These are phyloP conservation scores for Blastobotrys americana DNA, from an alignment of 805 yeast species.

Conservation along the genomic window DNA sequence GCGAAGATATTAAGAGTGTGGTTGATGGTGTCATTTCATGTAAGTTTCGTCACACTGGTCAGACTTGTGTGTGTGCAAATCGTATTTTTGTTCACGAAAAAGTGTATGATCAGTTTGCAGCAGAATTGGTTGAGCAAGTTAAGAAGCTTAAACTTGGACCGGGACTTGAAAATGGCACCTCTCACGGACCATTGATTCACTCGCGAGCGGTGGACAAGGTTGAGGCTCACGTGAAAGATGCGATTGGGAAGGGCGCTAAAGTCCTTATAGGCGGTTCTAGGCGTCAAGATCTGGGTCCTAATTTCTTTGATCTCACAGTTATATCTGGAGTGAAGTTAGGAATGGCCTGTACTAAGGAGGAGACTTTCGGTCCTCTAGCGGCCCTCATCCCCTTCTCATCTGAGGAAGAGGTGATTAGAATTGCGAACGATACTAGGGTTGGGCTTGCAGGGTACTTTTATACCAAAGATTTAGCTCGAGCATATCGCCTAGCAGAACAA, in stretches of 20 bases:
- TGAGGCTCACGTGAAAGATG: conserved; percentile 55
- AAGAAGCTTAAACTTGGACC: conserved; percentile 46
- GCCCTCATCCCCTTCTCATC: conserved; percentile 57
- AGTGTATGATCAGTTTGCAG: conserved; percentile 56
- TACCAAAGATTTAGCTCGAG: conserved; percentile 46
- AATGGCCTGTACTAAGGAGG: conserved; percentile 57
- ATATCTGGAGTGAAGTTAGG: conserved; percentile 50
- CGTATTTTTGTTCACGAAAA: conserved; percentile 58
- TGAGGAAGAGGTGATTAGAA: conserved; percentile 54
- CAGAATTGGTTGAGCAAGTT: conserved; percentile 41
- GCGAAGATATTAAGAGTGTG: conserved; percentile 57
- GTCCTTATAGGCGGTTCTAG: conserved; percentile 54
- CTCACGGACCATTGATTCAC: conserved; percentile 74
- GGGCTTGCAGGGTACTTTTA: conserved; percentile 76
- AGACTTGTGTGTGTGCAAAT: conserved; percentile 77
- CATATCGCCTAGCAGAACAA: conserved; percentile 56
- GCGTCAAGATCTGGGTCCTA: conserved; percentile 49
- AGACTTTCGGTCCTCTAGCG: conserved; percentile 77
- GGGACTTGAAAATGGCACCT: conserved; percentile 49
- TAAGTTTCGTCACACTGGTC: conserved; percentile 72
- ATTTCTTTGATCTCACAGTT: conserved; percentile 63
- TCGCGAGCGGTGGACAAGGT: conserved; percentile 57
- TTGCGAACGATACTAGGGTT: conserved; percentile 60
- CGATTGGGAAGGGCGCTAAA: conserved; percentile 57
- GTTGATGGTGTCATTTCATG: conserved; percentile 57